Conservation (phyloP, 352 stramenopile genomes). For the Globisporangium yorkense region DNA sequence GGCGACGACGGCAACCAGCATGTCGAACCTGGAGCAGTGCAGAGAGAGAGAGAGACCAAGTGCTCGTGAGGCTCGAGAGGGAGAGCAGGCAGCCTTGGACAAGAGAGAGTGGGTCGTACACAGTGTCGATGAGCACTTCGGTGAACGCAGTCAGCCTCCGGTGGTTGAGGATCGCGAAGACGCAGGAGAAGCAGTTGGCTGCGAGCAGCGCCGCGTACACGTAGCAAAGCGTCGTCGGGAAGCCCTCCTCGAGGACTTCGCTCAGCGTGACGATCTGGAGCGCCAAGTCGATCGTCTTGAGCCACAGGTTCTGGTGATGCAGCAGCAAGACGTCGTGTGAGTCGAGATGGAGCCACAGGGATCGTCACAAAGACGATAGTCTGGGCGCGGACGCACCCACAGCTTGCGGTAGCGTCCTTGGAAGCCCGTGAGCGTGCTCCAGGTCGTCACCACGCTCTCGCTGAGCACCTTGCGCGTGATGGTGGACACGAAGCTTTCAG, state of each 20-base stretch:
- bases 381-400: conserved; percentile 16
- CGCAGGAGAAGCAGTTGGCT: conserved; percentile 17
- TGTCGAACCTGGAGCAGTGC: conserved; percentile 17
- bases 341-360: no score
- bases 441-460: background rate
- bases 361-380: conserved; percentile 13
- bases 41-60: no score
- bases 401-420: conserved; percentile 1
- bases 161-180: conserved; percentile 4
- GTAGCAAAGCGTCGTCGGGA: conserved; percentile 9
- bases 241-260: conserved; percentile 21
- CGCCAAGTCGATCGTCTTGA: conserved; percentile 22
- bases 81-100: background rate
- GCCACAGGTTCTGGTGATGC: conserved; percentile 18
- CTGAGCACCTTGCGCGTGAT: background rate
- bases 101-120: background rate
- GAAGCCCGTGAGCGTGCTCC: conserved; percentile 2
- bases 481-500: background rate
- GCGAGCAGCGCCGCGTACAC: conserved; percentile 13
- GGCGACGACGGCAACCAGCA: conserved; percentile 19
- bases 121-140: conserved; percentile 25
- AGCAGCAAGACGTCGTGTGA: no score
- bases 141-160: conserved; percentile 11
- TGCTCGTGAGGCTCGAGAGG: background rate
- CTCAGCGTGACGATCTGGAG: conserved; percentile 19